phyloP scores from a whole-genome alignment of 1,139 yeast species.

The Yamadazyma aaseri region DNA sequence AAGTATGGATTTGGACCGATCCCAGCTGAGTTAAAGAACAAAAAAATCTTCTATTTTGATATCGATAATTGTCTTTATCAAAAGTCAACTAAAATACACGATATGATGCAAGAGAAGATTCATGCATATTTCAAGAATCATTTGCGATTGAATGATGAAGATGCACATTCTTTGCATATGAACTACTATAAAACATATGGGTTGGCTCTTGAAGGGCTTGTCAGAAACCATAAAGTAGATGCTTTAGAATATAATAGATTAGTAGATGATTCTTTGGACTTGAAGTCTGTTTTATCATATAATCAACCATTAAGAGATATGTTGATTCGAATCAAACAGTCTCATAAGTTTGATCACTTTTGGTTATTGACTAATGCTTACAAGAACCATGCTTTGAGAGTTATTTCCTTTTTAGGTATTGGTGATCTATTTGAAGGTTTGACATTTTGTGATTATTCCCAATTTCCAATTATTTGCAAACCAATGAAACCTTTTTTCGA shows the following conservation, averaged over 20 bases:
- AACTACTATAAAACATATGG: slow-evolving; percentile 86
- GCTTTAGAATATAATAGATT: slow-evolving; percentile 84
- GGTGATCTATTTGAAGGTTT: slow-evolving; percentile 93
- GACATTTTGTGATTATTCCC: slow-evolving; percentile 82
- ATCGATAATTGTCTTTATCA: slow-evolving; percentile 88
- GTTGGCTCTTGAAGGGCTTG: slow-evolving; percentile 84
- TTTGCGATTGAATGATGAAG: slow-evolving; percentile 62
- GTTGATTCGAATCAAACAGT: slow-evolving; percentile 44
- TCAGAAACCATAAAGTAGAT: slow-evolving; percentile 75
- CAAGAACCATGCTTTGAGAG: slow-evolving; percentile 80
- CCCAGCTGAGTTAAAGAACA: slow-evolving; percentile 29
- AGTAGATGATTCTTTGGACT: slow-evolving; percentile 90
- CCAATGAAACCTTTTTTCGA: slow-evolving; percentile 62
- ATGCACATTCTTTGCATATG: slow-evolving; percentile 71
- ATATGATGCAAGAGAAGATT: slow-evolving; percentile 83
- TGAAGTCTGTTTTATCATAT: slow-evolving; percentile 70
- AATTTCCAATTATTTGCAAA: slow-evolving; percentile 73
- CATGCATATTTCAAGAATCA: slow-evolving; percentile 73
- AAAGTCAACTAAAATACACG: slow-evolving; percentile 73
- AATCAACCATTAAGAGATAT: slow-evolving; percentile 51
- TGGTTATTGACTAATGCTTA: slow-evolving; percentile 97
- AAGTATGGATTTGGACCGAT: slow-evolving; percentile 50
- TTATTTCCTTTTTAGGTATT: slow-evolving; percentile 72
- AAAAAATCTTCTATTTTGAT: slow-evolving; percentile 76
- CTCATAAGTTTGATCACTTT: slow-evolving; percentile 35